Evolutionary conservation across 2,329 filamentous ascomycete genomes (phyloP).

Genomic region (Pyrenochaeta sp.): DNA sequence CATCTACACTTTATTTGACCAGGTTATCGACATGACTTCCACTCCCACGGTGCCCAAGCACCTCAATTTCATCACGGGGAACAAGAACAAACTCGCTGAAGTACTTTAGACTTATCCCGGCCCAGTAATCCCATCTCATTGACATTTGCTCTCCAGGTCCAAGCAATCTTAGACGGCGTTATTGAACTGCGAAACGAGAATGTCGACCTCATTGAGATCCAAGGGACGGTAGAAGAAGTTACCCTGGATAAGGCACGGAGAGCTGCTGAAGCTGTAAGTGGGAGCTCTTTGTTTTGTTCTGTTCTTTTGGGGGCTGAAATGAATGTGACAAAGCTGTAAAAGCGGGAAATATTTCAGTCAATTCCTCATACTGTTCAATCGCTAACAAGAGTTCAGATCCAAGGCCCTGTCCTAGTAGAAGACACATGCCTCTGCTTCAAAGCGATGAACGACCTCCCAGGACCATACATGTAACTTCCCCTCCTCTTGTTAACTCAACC

Average conservation of each 20-base stretch:
- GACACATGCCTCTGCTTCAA: constrained; percentile 95
- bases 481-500: background rate
- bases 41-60: constrained; percentile 50
- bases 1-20: too few relatives aligned
- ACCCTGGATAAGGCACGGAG: constrained; percentile 84
- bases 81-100: constrained; percentile 91
- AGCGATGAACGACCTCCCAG: constrained; percentile 88
- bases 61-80: constrained; percentile 96
- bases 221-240: constrained; percentile 92
- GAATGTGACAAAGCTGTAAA: too few relatives aligned
- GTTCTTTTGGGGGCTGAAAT: too few relatives aligned
- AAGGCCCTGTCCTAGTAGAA: constrained; percentile 91
- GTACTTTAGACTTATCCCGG: constrained; percentile 11
- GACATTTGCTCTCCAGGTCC: constrained; percentile 58
- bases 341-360: background rate
- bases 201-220: constrained; percentile 86
- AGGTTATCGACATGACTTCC: constrained; percentile 18
- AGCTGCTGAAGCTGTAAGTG: constrained; percentile 77
- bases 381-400: constrained; percentile 61
- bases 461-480: constrained; percentile 85
- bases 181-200: constrained; percentile 78
- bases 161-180: constrained; percentile 77
- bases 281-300: too few relatives aligned
- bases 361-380: background rate
- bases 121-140: background rate